Evolutionary conservation across 2,329 filamentous ascomycete species (phyloP), one percentile per base, ranked within the genome.

Genomic region (Aureobasidium lini): DNA sequence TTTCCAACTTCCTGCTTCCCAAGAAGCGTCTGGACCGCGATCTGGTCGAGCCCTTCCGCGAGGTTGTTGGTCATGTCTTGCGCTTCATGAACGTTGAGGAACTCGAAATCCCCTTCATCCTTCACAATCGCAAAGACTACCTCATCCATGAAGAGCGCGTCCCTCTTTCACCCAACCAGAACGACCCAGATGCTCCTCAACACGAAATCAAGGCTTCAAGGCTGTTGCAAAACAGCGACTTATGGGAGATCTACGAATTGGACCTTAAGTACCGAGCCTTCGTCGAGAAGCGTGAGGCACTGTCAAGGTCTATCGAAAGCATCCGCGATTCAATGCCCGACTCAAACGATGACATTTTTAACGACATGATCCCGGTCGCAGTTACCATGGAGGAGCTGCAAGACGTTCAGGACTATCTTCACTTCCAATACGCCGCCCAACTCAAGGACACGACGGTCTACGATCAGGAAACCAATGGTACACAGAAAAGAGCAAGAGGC

Each of bases 81-180:
- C 90, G 96, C 68, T 96, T 97, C 70, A 90, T 99, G 74, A 90
- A 96, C 53, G 85, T 93, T 4, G 92, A 97, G 64, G 90, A 95
- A 66, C 90, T 93, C 66, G 94, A 99, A 73, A 91, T 96, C 1
- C 93, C 94, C 0, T 99, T 96, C 72, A 94, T 99, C 66, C 96
- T 96, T 73, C 93, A 96, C 72, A 94, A 99, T 70, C 90, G 94
- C 62, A 96, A 96, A 73, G 94, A 99, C 72, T 99, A 97, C 70
- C 82, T 99, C 44, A 95, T 99, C 60, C 90, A 97, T 68, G 88
- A 89, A 28, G 87, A 86, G 64, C 91, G 89, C 69, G 75, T 81
- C n/a, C 77, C 80, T 40, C 81, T 82, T 6, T 85, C 76, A 71
- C 85, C 69, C 73, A 78, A 84, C 63, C 80, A 81, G 15, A 81